A percentile compares a stretch with the other conserved stretches of the same genome.
These are phyloP conservation scores for Chlorella sp. DNA, from an alignment of 139 green algal species.

Conservation along the genomic window DNA sequence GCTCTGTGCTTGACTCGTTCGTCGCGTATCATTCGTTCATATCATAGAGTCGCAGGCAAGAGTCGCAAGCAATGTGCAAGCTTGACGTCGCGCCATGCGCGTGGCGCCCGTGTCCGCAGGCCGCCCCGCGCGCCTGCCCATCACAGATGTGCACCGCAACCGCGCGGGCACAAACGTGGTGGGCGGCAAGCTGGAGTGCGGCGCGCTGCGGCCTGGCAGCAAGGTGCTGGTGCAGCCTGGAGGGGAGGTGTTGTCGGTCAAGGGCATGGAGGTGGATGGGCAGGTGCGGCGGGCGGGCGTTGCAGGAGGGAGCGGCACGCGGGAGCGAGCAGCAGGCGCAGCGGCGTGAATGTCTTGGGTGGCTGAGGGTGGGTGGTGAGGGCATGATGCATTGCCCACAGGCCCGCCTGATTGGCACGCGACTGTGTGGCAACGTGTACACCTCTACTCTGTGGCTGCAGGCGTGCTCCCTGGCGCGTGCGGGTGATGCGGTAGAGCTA, in stretches of 20 bases:
- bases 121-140: conserved; percentile 62
- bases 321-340: too few species aligned
- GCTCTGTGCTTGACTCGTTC: too few species aligned
- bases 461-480: conserved; percentile 42
- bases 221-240: conserved; percentile 68
- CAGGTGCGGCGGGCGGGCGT: too few species aligned
- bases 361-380: too few species aligned
- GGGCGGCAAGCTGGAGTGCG: conserved; percentile 81
- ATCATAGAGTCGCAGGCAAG: too few species aligned
- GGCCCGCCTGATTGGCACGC: too few species aligned
- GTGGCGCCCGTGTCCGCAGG: conserved; percentile 16
- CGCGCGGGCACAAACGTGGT: conserved; percentile 13
- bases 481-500: conserved; percentile 78
- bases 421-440: too few species aligned
- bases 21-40: too few species aligned
- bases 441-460: conserved; percentile 8
- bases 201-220: conserved; percentile 47
- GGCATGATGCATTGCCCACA: too few species aligned
- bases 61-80: too few species aligned
- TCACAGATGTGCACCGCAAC: conserved; percentile 59
- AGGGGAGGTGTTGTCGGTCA: conserved; percentile 26
- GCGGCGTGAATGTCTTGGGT: too few species aligned
- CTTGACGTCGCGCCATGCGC: conserved; percentile 21
- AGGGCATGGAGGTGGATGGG: conserved; percentile 33
- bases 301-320: too few species aligned